Evolutionary conservation across 129 eudicot species (phyloP), one percentile per base, ranked within the genome.

Genomic region (Flaveria sonorensis): DNA sequence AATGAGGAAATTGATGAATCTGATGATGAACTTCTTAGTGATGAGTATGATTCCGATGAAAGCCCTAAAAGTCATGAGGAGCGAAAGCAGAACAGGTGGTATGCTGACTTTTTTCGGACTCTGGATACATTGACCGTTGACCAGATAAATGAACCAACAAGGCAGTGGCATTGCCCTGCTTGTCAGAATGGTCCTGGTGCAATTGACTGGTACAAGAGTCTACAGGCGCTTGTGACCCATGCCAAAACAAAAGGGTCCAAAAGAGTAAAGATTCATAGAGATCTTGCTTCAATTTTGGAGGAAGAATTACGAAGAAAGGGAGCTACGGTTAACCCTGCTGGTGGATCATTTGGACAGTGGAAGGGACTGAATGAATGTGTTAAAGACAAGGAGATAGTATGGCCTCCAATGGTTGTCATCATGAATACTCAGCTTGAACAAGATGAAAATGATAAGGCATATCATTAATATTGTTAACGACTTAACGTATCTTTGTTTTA

Each of bases 331-430:
- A 45, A 85, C 10, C 81, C 90, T 23, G 85, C 92, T 15, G 97
- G 99, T 11, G 99, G 89, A 82, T 36, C 83, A 1, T 87, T 71
- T 76, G 94, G 97, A 2, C 86, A 85, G 51, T 91, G 99, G 99
- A 77, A 80, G 72, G 97, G 96, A 0, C 74, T 88, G 2, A 81
- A 72, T 53, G 82, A 87, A 64, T 75, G 3, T 13, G 79, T 51
- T 1, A 76, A 74, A 30, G 97, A 94, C 6, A 82, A 32, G 55
- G 89, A 89, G 40, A 94, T 94, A 11, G 90, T 91, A 1, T 94
- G 98, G 99, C 99, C 99, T 11, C 99, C 99, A 2, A 91, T 89
- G 93, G 99, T 94, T 40, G 50, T 94, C 1, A 77, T 94, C 47
- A 87, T 86, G 97, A 94, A 94, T 43, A 91, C 99, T 9, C 67